phyloP scores from a whole-genome alignment of 2,329 filamentous ascomycete genomes.

The Talaromyces sp. region DNA sequence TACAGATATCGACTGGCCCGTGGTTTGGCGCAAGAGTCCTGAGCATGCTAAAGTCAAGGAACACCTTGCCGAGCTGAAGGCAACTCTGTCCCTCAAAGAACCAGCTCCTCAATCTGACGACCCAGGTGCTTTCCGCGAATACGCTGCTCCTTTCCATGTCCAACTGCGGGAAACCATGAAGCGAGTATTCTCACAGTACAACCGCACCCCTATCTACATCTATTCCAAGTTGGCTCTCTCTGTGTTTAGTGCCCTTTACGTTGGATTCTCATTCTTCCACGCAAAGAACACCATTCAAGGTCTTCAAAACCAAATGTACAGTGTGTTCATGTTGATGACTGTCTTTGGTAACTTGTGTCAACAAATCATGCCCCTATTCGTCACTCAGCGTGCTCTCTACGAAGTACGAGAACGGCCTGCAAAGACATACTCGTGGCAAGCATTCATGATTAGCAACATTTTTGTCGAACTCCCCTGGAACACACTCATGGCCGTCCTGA shows the following conservation, averaged over 20 bases:
- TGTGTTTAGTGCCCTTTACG: slow-evolving; percentile 67
- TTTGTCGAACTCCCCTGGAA: slow-evolving; percentile 70
- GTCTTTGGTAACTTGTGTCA: slow-evolving; percentile 65
- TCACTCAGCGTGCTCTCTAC: slow-evolving; percentile 59
- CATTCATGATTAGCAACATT: slow-evolving; percentile 69
- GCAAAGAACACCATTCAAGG: slow-evolving; percentile 74
- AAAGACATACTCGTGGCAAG: slow-evolving; percentile 73
- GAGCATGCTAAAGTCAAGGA: slow-evolving; percentile 59
- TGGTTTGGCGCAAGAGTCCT: slow-evolving; percentile 59
- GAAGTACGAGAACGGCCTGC: slow-evolving; percentile 61
- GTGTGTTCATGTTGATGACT: slow-evolving; percentile 80
- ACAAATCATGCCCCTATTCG: slow-evolving; percentile 60
- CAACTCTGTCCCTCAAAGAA: slow-evolving; percentile 42
- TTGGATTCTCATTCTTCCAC: slow-evolving; percentile 78
- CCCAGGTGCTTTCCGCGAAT: slow-evolving; percentile 66
- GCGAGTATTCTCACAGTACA: slow-evolving; percentile 88
- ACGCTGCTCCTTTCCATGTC: slow-evolving; percentile 69
- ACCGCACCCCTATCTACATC: slow-evolving; percentile 85
- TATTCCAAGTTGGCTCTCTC: slow-evolving; percentile 76
- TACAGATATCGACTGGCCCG: slow-evolving; percentile 65
- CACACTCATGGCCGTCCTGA: slow-evolving; percentile 61
- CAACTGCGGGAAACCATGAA: slow-evolving; percentile 68
- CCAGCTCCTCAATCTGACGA: slow-evolving; percentile 36
- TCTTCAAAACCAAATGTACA: slow-evolving; percentile 86
- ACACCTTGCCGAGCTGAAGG: slow-evolving; percentile 54